Evolutionary conservation across 257 asterid genomes (phyloP).

Genomic region (Solanum pennellii): DNA sequence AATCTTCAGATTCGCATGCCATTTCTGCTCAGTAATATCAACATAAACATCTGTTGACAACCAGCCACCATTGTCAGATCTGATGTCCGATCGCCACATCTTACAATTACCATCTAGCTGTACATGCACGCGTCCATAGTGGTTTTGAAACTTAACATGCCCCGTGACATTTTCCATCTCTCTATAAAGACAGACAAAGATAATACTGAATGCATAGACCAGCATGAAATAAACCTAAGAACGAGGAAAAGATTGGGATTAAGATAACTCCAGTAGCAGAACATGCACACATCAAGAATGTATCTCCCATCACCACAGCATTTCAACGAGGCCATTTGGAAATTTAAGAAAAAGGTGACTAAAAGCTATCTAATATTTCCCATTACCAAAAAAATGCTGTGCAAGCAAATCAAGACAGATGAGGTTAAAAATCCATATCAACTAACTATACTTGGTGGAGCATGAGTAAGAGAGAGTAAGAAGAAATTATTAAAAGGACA

Average conservation of each 20-base stretch:
- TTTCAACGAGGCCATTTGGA: not conserved
- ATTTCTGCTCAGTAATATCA: slow-evolving; percentile 80
- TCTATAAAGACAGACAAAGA: slow-evolving; percentile 42
- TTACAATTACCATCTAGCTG: slow-evolving; percentile 85
- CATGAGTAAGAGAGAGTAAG: not conserved
- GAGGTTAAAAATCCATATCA: not conserved
- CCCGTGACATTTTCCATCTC: slow-evolving; percentile 88
- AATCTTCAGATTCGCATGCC: slow-evolving; percentile 95
- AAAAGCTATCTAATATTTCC: not conserved
- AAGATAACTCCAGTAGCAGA: not conserved
- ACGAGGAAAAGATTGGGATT: not conserved
- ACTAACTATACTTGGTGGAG: not conserved
- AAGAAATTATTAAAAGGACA: not conserved
- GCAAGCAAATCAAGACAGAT: not conserved
- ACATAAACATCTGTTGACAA: slow-evolving; percentile 90
- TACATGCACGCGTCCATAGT: slow-evolving; percentile 77
- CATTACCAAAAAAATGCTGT: not conserved
- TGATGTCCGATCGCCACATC: slow-evolving; percentile 78
- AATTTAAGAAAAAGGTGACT: not conserved
- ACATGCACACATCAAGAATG: not conserved
- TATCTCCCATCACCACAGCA: not conserved
- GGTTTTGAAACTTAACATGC: slow-evolving; percentile 70
- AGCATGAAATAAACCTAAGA: not conserved
- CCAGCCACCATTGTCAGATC: slow-evolving; percentile 96
- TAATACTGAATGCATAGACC: not conserved